Evolutionary conservation across 768 basidiomycete genomes (phyloP), one percentile per base, ranked within the genome.

Genomic region (Hypholoma sublateritium): DNA sequence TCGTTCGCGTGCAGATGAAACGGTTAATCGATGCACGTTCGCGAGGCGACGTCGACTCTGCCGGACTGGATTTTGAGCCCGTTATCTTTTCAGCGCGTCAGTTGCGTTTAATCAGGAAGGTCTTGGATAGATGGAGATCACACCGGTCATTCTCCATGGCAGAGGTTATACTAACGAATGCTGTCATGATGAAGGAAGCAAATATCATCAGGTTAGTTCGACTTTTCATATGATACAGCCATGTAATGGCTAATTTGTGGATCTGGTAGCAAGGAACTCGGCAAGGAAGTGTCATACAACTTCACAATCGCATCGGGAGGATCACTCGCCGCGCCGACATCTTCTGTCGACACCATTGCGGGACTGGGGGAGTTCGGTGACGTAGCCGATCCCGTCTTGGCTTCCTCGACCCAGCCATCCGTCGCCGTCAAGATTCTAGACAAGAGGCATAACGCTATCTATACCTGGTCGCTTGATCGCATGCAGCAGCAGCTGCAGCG

Each of bases 301-400:
- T 96, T 97, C 67, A 88, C 89, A 5, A 84, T 98, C 50, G 84
- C 91, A n/a, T 87, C 93, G 32, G 91, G 88, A 21, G 87, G 89
- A 13, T 81, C 88, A 12, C 76, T 93, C 17, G 88, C 88, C 19
- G 83, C 86, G 2, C 93, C 95, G 9, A 78, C 78, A 14, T 96
- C 95, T 16, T 87, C 91, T 2, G 81, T 93, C 45, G 93, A 94
- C 68, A 88, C 87, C 24, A 89, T 94, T 60, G 89, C 88, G 28
- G 92, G 92, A 12, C 74, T 97, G 28, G 92, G 91, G 66, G 89
- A 95, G 66, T 93, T 98, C 67, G 96, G 94, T 17, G 93, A 96
- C 64, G 91, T 94, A 9, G 82, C 89, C n/a, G 93, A 95, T 69
- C 87, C 89, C 6, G 80, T 85, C 12, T 82, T 92, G 5, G 80